Percentiles rank a stretch among this genome's conserved stretches.
These are phyloP conservation scores for Candida tetrigidarum DNA, from an alignment of 1,139 yeast species.

Conservation along the genomic window DNA sequence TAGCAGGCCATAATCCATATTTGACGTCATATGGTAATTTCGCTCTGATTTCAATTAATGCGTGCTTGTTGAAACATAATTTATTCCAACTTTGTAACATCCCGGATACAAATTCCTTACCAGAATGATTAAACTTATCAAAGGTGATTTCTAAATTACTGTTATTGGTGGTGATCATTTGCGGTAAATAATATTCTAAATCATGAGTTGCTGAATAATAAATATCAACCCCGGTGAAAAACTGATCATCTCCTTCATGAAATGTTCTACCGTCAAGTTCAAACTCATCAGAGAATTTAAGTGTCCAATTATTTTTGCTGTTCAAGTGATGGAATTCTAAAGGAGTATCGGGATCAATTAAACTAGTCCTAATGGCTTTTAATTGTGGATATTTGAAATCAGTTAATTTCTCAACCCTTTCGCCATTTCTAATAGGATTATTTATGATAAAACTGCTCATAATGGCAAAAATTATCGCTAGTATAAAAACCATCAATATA, in stretches of 20 bases:
- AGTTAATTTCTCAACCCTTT: slow-evolving; percentile 14
- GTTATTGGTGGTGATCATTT: slow-evolving; percentile 30
- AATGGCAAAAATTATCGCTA: slow-evolving; percentile 14
- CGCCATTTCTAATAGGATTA: slow-evolving; percentile 14
- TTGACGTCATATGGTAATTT: slow-evolving; percentile 27
- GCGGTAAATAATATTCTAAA: slow-evolving; percentile 37
- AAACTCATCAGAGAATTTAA: slow-evolving; percentile 37
- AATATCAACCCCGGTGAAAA: slow-evolving; percentile 32
- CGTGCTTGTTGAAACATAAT: slow-evolving; percentile 32
- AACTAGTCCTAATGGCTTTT: slow-evolving; percentile 25
- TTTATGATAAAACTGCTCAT: slow-evolving; percentile 10
- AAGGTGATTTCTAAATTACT: slow-evolving; percentile 27
- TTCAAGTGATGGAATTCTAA: slow-evolving; percentile 12
- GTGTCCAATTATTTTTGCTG: slow-evolving; percentile 24
- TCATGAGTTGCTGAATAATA: slow-evolving; percentile 36
- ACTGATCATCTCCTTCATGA: slow-evolving; percentile 35
- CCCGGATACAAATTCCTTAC: slow-evolving; percentile 30
- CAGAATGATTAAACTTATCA: slow-evolving; percentile 29
- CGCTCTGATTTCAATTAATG: slow-evolving; percentile 28
- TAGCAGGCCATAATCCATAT: slow-evolving; percentile 37
- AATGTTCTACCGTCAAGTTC: slow-evolving; percentile 35
- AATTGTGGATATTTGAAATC: slow-evolving; percentile 25
- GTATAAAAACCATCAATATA: slow-evolving; percentile 6
- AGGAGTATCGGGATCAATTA: slow-evolving; percentile 36
- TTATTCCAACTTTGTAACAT: slow-evolving; percentile 39